phyloP scores from a whole-genome alignment of 2,329 filamentous ascomycete species.

The Corniculantispora saksenae region DNA sequence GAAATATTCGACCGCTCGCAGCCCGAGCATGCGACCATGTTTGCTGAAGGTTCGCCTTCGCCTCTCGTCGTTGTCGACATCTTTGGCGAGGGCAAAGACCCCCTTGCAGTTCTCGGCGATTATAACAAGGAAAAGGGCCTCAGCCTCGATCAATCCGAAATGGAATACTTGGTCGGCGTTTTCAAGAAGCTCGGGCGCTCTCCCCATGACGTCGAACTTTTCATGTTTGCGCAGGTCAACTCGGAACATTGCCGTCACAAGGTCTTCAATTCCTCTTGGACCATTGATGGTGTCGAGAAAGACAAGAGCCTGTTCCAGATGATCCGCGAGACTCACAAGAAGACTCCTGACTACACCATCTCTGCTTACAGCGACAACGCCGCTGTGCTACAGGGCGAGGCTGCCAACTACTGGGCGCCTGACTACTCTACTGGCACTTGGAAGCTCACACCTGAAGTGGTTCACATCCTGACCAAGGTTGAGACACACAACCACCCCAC shows the following conservation, averaged over 20 bases:
- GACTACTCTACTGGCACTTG: constrained; percentile 84
- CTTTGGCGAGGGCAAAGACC: constrained; percentile 63
- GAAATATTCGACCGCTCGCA: constrained; percentile 69
- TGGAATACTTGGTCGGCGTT: constrained; percentile 84
- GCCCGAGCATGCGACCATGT: constrained; percentile 75
- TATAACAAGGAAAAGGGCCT: constrained; percentile 85
- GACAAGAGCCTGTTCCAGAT: constrained; percentile 85
- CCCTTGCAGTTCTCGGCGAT: constrained; percentile 71
- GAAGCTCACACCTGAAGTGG: constrained; percentile 80
- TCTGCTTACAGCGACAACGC: constrained; percentile 98
- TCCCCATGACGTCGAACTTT: constrained; percentile 19
- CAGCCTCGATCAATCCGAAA: constrained; percentile 83
- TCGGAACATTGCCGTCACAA: constrained; percentile 88
- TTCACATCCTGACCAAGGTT: constrained; percentile 90
- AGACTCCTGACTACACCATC: constrained; percentile 77
- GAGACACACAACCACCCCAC: constrained; percentile 98
- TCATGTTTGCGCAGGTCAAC: constrained; percentile 67
- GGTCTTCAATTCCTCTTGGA: constrained; percentile 97
- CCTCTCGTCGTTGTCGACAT: constrained; percentile 77
- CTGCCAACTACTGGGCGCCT: constrained; percentile 72
- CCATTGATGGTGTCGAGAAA: constrained; percentile 82
- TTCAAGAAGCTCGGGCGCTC: constrained; percentile 41
- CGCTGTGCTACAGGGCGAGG: constrained; percentile 64
- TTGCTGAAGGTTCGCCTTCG: constrained; percentile 63
- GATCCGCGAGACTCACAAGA: constrained; percentile 94